Evolutionary conservation across 768 basidiomycete genomes (phyloP), one percentile per base, ranked within the genome.

Genomic region (Steccherinum ochraceum): DNA sequence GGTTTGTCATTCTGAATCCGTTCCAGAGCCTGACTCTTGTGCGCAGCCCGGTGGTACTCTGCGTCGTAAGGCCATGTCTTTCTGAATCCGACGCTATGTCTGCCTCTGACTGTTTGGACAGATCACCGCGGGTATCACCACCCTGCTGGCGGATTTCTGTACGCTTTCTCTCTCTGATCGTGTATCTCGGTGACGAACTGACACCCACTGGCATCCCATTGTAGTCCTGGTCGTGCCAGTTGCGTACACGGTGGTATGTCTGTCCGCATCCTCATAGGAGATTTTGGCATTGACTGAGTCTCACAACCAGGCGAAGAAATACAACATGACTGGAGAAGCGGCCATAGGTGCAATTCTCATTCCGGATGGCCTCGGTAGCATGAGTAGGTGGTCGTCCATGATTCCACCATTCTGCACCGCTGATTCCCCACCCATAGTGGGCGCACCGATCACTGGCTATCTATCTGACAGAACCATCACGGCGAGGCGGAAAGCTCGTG

Each of bases 341-440:
- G 51, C 80, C 18, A 73, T 84, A 43, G 81, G 84, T 2, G 73
- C 76, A n/a, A 81, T 79, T 55, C 83, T 83, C 66, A 59, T 82
- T 1, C 83, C 81, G 0, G 65, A 67, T n/a, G 83, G 83, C 2
- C 42, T 82, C 7, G 84, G 82, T 12, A 80, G 79, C 56, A 73
- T 80, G 51, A 64, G 83, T 83, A 30, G 25, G 80, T 69, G 44
- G 30, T 30, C 5, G 16, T 30, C 11, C 45, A 35, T 13, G 19
- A 23, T 52, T 12, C 45, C 23, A 25, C 5, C 44, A 48, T 13
- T 5, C 23, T n/a, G n/a, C n/a, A n/a, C n/a, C n/a, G 4, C 47
- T 85, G n/a, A n/a, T n/a, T n/a, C n/a, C n/a, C n/a, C n/a, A n/a
- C n/a, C n/a, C n/a, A n/a, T n/a, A n/a, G 83, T 79, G 42, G 84